Evolutionary conservation across 2,329 filamentous ascomycete genomes (phyloP), one percentile per base, ranked within the genome.

Genomic region (Falciphora oryzae): DNA sequence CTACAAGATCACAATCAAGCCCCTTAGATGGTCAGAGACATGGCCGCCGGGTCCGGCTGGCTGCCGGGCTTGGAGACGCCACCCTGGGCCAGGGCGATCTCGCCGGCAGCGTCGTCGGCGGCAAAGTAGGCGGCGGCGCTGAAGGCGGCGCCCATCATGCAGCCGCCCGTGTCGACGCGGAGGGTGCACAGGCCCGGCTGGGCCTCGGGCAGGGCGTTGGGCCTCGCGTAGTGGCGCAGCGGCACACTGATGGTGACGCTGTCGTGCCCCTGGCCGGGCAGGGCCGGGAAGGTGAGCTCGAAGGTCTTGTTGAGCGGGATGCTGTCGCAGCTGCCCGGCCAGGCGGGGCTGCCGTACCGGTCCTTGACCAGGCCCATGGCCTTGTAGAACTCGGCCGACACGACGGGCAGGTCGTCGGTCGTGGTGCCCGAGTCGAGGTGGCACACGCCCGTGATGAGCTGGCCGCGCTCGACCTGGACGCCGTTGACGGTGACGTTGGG

Each of bases 31-130:
- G 57, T 58, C 27, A 58, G 16, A 6, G 57, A 29, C 57, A 66
- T 62, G 22, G 63, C 44, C 59, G 59, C 56, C 27, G 60, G 35
- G 31, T 66, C 63, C 3, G 64, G 5, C 25, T 5, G 18, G 57
- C 57, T 58, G 18, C 72, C 72, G 10, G 63, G 63, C 64, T 69
- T 67, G 1, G 70, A 71, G 16, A 76, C 68, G 6, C 71, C 75
- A 13, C 74, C 74, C 66, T 76, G 72, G 4, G 74, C 75, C 38
- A 76, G 66, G 1, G 71, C 72, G 59, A 76, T 68, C 63, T 73
- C 69, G 29, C 65, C 66, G 16, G 68, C 65, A 62, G 69, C 70
- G 61, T 77, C 75, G 63, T 75, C 71, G 57, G 73, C 70, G 10
- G 73, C 73, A 28, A 75, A 70, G 68, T 75, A 75, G 5, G 70